Percentiles rank a stretch among this genome's conserved stretches.
Conservation (phyloP, 2,329 filamentous ascomycete genomes). For the Plectosphaerella sp. region DNA sequence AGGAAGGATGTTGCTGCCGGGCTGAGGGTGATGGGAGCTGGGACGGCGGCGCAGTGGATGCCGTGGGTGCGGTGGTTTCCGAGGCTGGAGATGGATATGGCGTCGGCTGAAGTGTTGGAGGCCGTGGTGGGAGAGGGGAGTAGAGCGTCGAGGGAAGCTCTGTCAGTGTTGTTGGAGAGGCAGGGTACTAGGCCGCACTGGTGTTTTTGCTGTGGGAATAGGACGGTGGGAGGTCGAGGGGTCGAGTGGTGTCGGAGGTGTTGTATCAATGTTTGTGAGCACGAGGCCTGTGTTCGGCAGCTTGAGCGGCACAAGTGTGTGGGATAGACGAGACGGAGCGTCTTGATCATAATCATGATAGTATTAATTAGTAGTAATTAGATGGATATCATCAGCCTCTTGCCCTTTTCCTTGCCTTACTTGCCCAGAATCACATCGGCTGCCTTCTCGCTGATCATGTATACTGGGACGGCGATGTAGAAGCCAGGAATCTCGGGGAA, state of each 20-base stretch:
- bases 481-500: slow-evolving; percentile 46
- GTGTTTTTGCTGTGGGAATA: slow-evolving; percentile 10
- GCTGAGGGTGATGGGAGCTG: slow-evolving; percentile 7
- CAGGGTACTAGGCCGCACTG: slow-evolving; percentile 4
- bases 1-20: slow-evolving; percentile 8
- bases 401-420: slow-evolving; percentile 17
- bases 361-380: too few species aligned
- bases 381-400: too few species aligned
- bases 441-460: slow-evolving; percentile 58
- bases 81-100: slow-evolving; percentile 9
- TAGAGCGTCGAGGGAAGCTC: background rate
- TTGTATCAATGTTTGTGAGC: slow-evolving; percentile 5
- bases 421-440: slow-evolving; percentile 16
- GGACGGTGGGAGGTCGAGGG: background rate
- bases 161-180: background rate
- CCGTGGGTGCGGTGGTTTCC: slow-evolving; percentile 12
- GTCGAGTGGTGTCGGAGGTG: slow-evolving; percentile 7
- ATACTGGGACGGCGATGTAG: slow-evolving; percentile 43
- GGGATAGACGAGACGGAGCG: too few species aligned
- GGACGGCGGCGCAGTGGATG: slow-evolving; percentile 6
- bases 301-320: background rate
- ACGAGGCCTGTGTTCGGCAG: slow-evolving; percentile 1
- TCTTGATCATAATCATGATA: too few species aligned
- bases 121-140: slow-evolving; percentile 2
- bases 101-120: slow-evolving; percentile 2